Conservation (phyloP, 2,329 filamentous ascomycete genomes). For the Pyrenophora tritici-repentis region DNA sequence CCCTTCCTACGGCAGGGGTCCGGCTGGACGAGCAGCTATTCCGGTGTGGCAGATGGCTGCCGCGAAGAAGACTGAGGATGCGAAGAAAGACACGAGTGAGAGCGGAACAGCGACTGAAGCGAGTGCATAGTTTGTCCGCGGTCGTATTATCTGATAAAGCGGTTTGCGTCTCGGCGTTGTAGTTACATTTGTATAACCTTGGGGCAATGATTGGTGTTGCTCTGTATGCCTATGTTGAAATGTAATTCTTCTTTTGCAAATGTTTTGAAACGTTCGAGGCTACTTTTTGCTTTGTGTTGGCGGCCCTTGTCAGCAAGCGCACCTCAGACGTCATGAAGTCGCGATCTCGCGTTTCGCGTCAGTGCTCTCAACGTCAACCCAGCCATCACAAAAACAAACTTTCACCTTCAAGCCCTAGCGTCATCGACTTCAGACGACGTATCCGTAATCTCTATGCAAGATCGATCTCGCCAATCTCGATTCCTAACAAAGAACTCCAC, state of each 20-base stretch:
- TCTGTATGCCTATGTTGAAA: neutral
- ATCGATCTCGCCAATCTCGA: conserved; percentile 33
- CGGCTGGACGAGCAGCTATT: conserved; percentile 51
- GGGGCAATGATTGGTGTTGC: neutral
- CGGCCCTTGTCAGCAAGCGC: too few relatives aligned
- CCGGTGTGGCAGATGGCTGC: conserved; percentile 61
- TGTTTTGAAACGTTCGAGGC: neutral
- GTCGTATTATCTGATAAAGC: neutral
- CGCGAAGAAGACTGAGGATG: conserved; percentile 52
- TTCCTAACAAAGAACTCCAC: conserved; percentile 18
- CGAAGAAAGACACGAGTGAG: conserved; percentile 51
- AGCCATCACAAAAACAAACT: conserved; percentile 17
- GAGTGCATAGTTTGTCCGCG: conserved; percentile 21
- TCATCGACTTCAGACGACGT: conserved; percentile 19
- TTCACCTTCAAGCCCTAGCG: conserved; percentile 11
- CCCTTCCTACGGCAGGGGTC: conserved; percentile 40
- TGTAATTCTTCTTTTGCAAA: neutral
- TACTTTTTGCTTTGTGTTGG: neutral
- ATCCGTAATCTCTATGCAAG: conserved; percentile 18
- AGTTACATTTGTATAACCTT: conserved; percentile 11
- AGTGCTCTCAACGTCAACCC: conserved; percentile 19
- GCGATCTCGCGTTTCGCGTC: conserved; percentile 28
- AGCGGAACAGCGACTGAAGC: conserved; percentile 45
- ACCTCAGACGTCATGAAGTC: conserved; percentile 14
- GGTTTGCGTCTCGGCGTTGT: conserved; percentile 9